Percentiles rank a stretch among this genome's conserved stretches.
Conservation (phyloP, 2,329 filamentous ascomycete genomes). For the Didymellaceae sp. region DNA sequence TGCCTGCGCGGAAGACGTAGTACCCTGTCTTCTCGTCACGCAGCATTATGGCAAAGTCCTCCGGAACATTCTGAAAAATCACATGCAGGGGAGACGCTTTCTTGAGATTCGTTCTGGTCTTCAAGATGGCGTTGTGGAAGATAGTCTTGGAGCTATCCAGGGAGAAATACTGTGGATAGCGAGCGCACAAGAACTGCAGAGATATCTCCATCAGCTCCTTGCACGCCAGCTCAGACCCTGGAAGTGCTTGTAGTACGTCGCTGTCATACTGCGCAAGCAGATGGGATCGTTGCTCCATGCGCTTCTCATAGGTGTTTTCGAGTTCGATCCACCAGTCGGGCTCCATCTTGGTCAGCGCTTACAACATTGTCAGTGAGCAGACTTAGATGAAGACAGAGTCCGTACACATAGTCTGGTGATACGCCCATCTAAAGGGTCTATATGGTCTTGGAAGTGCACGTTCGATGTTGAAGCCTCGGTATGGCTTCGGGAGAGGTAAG, state of each 20-base stretch:
- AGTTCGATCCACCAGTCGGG: constrained; percentile 90
- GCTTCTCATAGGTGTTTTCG: constrained; percentile 71
- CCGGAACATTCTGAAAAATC: constrained; percentile 78
- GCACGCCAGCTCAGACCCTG: constrained; percentile 78
- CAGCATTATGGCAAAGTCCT: constrained; percentile 81
- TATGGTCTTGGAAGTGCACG: constrained; percentile 77
- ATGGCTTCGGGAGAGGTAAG: constrained; percentile 71
- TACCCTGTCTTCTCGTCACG: constrained; percentile 73
- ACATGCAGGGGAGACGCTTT: constrained; percentile 70
- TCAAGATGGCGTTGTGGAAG: constrained; percentile 73
- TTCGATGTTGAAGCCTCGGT: constrained; percentile 69
- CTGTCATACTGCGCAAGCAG: constrained; percentile 70
- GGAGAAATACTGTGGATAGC: constrained; percentile 78
- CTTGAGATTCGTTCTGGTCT: constrained; percentile 66
- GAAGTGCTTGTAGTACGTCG: constrained; percentile 70
- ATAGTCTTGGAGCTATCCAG: constrained; percentile 61
- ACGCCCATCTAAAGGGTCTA: constrained; percentile 80
- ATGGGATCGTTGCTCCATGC: constrained; percentile 71
- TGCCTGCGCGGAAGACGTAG: constrained; percentile 76
- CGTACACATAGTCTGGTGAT: constrained; percentile 92
- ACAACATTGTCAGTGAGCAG: neutral
- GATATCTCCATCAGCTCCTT: constrained; percentile 90
- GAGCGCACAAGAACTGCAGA: constrained; percentile 76
- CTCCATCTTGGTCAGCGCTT: constrained; percentile 79
- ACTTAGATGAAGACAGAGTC: constrained; percentile 14